Percentiles rank a stretch among this genome's conserved stretches.
Evolutionary conservation across 2,329 filamentous ascomycete genomes (phyloP).

Genomic region (Pyricularia grisea): DNA sequence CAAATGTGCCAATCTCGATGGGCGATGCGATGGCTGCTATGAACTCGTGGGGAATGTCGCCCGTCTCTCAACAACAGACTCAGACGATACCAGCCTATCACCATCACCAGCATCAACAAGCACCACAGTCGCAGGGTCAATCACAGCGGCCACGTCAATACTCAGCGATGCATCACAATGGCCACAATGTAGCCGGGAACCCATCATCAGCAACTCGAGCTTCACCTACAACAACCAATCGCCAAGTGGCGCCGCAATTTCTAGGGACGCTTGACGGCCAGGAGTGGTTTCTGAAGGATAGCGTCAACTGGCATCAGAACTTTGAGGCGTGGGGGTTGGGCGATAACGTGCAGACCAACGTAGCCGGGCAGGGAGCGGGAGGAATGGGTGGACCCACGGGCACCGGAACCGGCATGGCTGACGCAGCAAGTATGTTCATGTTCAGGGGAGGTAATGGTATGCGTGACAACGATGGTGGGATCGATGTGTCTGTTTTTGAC

Average conservation of each 20-base stretch:
- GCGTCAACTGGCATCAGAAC: constrained; percentile 48
- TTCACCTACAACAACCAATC: constrained; percentile 8
- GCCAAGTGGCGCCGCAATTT: constrained; percentile 20
- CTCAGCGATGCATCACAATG: background rate
- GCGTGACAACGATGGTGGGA: background rate
- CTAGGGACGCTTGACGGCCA: constrained; percentile 37
- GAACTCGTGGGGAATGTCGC: constrained; percentile 8
- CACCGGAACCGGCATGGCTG: constrained; percentile 7
- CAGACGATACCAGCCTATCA: constrained; percentile 5
- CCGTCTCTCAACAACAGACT: background rate
- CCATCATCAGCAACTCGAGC: background rate
- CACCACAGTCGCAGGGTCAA: background rate
- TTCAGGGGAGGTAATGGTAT: constrained; percentile 13
- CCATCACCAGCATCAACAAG: constrained; percentile 4
- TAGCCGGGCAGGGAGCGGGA: background rate
- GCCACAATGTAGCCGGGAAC: background rate
- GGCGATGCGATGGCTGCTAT: constrained; percentile 3
- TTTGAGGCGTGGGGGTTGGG: constrained; percentile 43
- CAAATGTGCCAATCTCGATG: background rate
- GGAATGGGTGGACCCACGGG: constrained; percentile 9
- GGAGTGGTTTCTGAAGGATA: constrained; percentile 49
- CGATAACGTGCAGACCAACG: background rate
- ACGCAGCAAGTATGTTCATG: constrained; percentile 15
- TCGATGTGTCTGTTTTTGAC: constrained; percentile 12
- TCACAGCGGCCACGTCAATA: constrained; percentile 5